Conservation (phyloP, 2,329 filamentous ascomycete species). For the Neofusicoccum kwambonambiense region DNA sequence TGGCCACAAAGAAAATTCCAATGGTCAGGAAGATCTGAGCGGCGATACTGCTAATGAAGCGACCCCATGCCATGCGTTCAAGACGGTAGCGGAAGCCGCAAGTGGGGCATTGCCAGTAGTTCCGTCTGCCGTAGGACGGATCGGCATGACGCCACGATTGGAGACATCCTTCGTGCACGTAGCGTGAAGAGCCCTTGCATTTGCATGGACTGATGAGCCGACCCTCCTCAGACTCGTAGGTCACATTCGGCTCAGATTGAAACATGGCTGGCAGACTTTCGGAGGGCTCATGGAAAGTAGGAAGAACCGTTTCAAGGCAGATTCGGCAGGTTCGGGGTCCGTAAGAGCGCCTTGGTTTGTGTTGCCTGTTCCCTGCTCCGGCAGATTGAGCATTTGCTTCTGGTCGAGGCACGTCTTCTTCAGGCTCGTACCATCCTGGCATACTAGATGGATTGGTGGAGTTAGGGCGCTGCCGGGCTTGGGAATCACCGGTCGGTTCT, state of each 20-base stretch:
- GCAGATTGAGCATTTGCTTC: conserved; percentile 3
- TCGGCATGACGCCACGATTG: conserved; percentile 77
- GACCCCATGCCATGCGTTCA: conserved; percentile 72
- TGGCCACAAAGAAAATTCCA: conserved; percentile 64
- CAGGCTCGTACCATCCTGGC: conserved; percentile 13
- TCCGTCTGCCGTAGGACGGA: conserved; percentile 61
- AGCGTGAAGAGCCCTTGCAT: conserved; percentile 90
- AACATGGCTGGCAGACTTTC: conserved; percentile 57
- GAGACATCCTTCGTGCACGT: conserved; percentile 90
- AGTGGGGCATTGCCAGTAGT: conserved; percentile 85
- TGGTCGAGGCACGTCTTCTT: conserved; percentile 19
- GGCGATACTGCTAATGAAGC: conserved; percentile 54
- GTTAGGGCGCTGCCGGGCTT: not conserved
- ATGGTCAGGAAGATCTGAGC: conserved; percentile 71
- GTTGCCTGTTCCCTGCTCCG: conserved; percentile 1
- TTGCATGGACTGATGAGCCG: conserved; percentile 85
- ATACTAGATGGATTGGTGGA: not conserved
- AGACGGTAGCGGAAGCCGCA: conserved; percentile 82
- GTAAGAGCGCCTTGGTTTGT: conserved; percentile 49
- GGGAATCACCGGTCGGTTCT: not conserved
- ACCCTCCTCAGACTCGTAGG: conserved; percentile 72
- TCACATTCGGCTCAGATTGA: conserved; percentile 54
- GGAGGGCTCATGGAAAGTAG: conserved; percentile 57
- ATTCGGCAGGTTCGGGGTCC: conserved; percentile 80
- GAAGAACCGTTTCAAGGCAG: conserved; percentile 71